Evolutionary conservation across 2,329 filamentous ascomycete species (phyloP), one percentile per base, ranked within the genome.

Genomic region (Curvularia spicifera): DNA sequence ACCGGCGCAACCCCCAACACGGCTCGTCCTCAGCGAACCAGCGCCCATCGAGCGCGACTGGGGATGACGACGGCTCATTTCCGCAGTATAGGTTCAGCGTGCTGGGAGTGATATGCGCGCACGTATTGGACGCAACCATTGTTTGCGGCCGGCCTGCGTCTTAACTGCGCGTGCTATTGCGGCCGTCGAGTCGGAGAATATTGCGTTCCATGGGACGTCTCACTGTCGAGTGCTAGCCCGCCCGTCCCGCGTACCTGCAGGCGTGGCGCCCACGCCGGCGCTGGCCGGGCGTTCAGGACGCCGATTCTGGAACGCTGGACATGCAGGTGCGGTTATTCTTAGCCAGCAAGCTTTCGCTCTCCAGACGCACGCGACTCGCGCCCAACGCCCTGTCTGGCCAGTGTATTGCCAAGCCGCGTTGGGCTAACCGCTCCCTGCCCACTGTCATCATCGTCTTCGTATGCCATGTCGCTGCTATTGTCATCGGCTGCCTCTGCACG

Each of bases 271-370:
- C 52, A 31, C 47, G 24, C 43, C 24, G 49, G n/a, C 51, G 33
- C 31, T 26, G 7, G 31, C 31, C 31, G 31, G 31, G 18, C 31
- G 31, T n/a, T n/a, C 43, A 50, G 43, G 51, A 48, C 48, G 37
- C 49, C 42, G 49, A 45, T 58, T 64, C 59, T 52, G 43, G 56
- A 56, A 61, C 61, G 51, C 58, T 43, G 49, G 53, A 18, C 42
- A 24, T 31, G 49, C 48, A 39, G 48, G 39, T 42, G 44, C 35
- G 42, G 40, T 54, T 56, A 49, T 59, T 56, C 58, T 56, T 51
- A 51, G 57, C 47, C 42, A 39, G 42, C 37, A 12, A 53, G 15
- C 28, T 47, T 6, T 57, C 20, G 2, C 20, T 31, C 39, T 13
- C 31, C 31, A 33, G 12, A 33, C 13, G 28, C 44, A 33, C 51